Evolutionary conservation across 2,329 filamentous ascomycete genomes (phyloP), one percentile per base, ranked within the genome.

Genomic region (Alternaria ethzedia): DNA sequence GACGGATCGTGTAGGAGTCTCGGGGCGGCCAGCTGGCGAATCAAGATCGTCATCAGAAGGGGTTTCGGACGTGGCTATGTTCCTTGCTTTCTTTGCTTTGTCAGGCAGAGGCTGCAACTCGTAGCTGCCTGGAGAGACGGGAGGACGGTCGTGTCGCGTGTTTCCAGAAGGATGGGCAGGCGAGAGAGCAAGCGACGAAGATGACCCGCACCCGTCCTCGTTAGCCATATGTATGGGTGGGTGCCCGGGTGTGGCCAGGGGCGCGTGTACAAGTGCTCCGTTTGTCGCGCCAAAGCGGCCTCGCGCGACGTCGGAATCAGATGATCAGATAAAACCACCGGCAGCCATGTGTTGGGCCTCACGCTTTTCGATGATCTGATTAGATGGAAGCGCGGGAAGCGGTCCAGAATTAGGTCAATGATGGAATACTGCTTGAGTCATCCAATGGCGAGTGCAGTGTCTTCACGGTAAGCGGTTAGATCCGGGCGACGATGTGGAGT

Each of bases 61-160:
- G 47, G 70, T 51, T 64, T 67, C 60, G 65, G 70, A 57, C 67
- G 74, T 64, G 67, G 70, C 67, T 71, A 59, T 67, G 66, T 66
- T 71, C 58, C 58, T 73, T 73, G 73, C 66, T 71, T 73, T 73
- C 71, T 64, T 72, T 74, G 72, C 65, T 71, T 74, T 73, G 70
- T 63, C 63, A 59, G 69, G 64, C 63, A 73, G 64, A 36, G 60
- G 64, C 60, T 76, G 70, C 58, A 78, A 73, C 55, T 79, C 77
- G 75, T 74, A 76, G 67, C 64, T 73, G 71, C 64, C 71, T 69
- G 68, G 50, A 41, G 69, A 63, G 50, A 65, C 58, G 59, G 69
- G 59, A 65, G 57, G 50, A 51, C 61, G 63, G 30, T 66, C 61
- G 64, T 66, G 59, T 59, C 66, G 68, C 63, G 73, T 71, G 68